Percentiles rank a stretch among this genome's conserved stretches.
Evolutionary conservation across 176 grass and related monocot genomes (phyloP).

Genomic region (Areca catechu): DNA sequence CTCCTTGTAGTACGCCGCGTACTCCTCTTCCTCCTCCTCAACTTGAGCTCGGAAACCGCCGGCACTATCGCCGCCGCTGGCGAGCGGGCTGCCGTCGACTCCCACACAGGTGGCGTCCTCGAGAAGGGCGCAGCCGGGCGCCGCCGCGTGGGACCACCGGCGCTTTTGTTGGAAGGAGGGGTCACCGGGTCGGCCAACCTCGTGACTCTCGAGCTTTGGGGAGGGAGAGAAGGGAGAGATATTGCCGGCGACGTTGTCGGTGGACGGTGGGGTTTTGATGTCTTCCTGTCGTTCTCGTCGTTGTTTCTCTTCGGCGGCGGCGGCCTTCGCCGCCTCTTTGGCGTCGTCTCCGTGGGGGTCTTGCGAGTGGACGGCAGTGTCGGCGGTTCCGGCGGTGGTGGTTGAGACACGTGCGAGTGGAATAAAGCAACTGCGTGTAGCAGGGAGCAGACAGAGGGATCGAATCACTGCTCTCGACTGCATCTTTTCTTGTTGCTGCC

Average conservation of each 20-base stretch:
- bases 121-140: neutral
- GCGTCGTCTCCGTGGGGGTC: constrained; percentile 37
- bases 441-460: constrained; percentile 7
- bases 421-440: neutral
- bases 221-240: constrained; percentile 51
- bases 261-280: too few relatives aligned
- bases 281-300: neutral
- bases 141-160: neutral
- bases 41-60: neutral
- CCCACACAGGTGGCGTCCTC: constrained; percentile 22
- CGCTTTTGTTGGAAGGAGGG: constrained; percentile 49
- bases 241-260: neutral
- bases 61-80: neutral
- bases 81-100: constrained; percentile 18
- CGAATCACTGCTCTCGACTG: constrained; percentile 11
- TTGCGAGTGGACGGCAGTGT: constrained; percentile 29
- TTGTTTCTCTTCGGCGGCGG: constrained; percentile 20
- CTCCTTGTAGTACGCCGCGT: constrained; percentile 53
- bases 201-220: constrained; percentile 38
- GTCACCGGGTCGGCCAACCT: constrained; percentile 8
- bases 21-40: constrained; percentile 24
- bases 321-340: constrained; percentile 21
- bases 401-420: neutral
- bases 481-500: neutral
- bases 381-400: constrained; percentile 13